Evolutionary conservation across 2,329 filamentous ascomycete species (phyloP).

Genomic region (Chaetothyriales sp.): DNA sequence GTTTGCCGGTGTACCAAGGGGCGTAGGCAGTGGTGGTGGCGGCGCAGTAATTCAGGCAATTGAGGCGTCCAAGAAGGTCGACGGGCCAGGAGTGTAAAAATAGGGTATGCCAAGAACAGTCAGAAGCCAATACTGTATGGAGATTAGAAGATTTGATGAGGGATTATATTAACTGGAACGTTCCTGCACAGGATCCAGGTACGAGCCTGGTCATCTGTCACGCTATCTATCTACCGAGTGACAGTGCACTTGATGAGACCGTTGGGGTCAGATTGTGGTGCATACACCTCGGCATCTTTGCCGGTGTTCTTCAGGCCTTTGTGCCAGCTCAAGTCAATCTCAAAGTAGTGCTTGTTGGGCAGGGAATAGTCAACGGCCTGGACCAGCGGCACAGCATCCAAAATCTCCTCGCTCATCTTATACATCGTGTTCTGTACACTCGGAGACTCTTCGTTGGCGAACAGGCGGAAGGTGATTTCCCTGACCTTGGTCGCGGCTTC

Average conservation of each 20-base stretch:
- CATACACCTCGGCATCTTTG: constrained; percentile 88
- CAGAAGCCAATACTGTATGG: background rate
- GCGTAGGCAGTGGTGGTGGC: background rate
- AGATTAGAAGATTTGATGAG: background rate
- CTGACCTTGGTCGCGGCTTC: constrained; percentile 64
- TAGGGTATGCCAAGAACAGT: background rate
- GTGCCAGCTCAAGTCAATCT: constrained; percentile 94
- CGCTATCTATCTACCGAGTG: constrained; percentile 23
- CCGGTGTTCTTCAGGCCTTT: constrained; percentile 91
- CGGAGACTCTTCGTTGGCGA: constrained; percentile 78
- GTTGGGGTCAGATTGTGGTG: constrained; percentile 83
- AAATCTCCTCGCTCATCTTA: constrained; percentile 85
- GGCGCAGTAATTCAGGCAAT: constrained; percentile 12
- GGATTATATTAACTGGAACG: background rate
- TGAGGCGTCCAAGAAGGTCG: constrained; percentile 7
- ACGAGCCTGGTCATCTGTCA: constrained; percentile 17
- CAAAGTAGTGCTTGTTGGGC: constrained; percentile 98
- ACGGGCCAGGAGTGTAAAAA: constrained; percentile 1
- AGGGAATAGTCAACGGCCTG: constrained; percentile 66
- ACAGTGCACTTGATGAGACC: constrained; percentile 93
- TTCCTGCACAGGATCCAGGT: background rate
- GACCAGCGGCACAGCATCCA: constrained; percentile 59
- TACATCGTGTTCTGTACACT: constrained; percentile 98
- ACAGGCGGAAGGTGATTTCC: constrained; percentile 75
- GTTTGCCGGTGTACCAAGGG: constrained; percentile 44